A percentile compares a stretch with the other conserved stretches of the same genome.
phyloP scores from a whole-genome alignment of 495 filamentous ascomycete genomes.

The Aspergillus steynii region DNA sequence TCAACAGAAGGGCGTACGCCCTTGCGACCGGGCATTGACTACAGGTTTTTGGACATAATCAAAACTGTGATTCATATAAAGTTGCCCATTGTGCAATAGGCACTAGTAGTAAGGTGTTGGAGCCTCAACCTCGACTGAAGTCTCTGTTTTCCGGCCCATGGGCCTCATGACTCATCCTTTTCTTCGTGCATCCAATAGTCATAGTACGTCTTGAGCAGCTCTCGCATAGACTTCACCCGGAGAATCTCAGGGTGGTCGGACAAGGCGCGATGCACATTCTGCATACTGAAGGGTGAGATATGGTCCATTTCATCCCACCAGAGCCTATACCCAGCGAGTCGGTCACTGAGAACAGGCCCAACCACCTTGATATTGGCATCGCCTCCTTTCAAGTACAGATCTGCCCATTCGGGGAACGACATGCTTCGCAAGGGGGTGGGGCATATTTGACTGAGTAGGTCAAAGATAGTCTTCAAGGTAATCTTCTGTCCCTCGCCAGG shows the following conservation, averaged over 20 bases:
- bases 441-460: slow-evolving; percentile 1
- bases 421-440: neutral
- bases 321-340: slow-evolving; percentile 1
- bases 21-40: too few species aligned
- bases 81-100: too few species aligned
- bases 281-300: neutral
- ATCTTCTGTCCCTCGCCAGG: slow-evolving; percentile 7
- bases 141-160: neutral
- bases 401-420: slow-evolving; percentile 4
- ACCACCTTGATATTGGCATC: slow-evolving; percentile 1
- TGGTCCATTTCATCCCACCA: slow-evolving; percentile 11
- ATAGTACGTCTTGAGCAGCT: slow-evolving; percentile 9
- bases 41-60: neutral
- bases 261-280: slow-evolving; percentile 9
- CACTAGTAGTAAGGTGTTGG: too few species aligned
- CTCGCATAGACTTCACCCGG: slow-evolving; percentile 1
- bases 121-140: too few species aligned
- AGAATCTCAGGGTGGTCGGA: slow-evolving; percentile 7
- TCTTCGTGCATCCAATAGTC: slow-evolving; percentile 2
- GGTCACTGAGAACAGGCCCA: neutral
- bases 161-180: neutral
- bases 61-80: neutral
- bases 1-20: too few species aligned
- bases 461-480: slow-evolving; percentile 3
- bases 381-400: neutral